Evolutionary conservation across 2,329 filamentous ascomycete genomes (phyloP), one percentile per base, ranked within the genome.

Genomic region (Pyrenophora tritici-repentis): DNA sequence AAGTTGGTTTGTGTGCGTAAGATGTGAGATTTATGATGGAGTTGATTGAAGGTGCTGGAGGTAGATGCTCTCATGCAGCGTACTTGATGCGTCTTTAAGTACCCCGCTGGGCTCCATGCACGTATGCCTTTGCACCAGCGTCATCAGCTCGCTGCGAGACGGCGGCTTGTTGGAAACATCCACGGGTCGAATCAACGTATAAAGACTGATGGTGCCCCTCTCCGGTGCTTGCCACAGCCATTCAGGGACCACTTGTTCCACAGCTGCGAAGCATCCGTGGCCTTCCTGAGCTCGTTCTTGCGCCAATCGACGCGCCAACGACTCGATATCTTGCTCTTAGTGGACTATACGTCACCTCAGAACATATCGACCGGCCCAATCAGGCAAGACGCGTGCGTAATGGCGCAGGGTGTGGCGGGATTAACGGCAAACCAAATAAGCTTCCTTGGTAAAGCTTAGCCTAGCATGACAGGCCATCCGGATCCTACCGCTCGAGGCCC

Each of bases 361-460:
- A 46, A 50, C 45, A 61, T 60, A 33, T 53, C 50, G 26, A 18
- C 47, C 39, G 20, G 35, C 61, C 51, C 14, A 40, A 58, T 53
- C 35, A 9, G 55, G 62, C 42, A 55, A 62, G 62, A 57, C 32
- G 62, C 56, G 48, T 67, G 62, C 66, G 65, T 65, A 65, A 65
- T 63, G 46, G 18, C 44, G 16, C 47, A 36, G 50, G 50, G 26
- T 48, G 39, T 46, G 34, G 39, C 45, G 40, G 40, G 20, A 50
- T 37, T 32, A 34, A 39, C 35, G 38, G 49, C 33, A 53, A 44
- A 42, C 37, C 46, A 54, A 41, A 41, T 39, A 66, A 68, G 63
- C 60, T 62, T 58, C 47, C 64, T 68, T 66, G 62, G 63, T 55
- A 64, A 67, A 58, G 67, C 66, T 70, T 68, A 58, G 57, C 55